Percentiles rank a stretch among this genome's conserved stretches.
Conservation (phyloP, 129 eudicot species). For the sunflower (Helianthus annuus) region DNA sequence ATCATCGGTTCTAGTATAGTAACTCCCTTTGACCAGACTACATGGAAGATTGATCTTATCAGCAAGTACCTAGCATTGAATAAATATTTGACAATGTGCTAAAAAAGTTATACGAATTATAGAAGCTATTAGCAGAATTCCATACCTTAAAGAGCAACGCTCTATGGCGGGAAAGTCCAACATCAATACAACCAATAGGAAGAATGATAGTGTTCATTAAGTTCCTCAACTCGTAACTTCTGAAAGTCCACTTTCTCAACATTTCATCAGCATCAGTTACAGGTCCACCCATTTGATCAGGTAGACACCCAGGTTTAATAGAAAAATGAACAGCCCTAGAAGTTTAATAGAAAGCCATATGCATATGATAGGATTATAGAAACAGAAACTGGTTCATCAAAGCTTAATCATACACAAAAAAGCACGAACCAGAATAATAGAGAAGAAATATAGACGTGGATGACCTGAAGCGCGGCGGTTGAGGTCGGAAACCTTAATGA, state of each 20-base stretch:
- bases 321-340: too few species aligned
- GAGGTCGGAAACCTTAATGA: too few species aligned
- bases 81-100: too few species aligned
- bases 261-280: slow-evolving; percentile 13
- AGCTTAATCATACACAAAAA: too few species aligned
- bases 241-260: slow-evolving; percentile 63
- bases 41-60: slow-evolving; percentile 90
- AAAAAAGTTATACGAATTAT: background rate
- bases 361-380: too few species aligned
- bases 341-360: too few species aligned
- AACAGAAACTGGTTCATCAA: too few species aligned
- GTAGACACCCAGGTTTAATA: too few species aligned
- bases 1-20: slow-evolving; percentile 89
- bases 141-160: slow-evolving; percentile 86
- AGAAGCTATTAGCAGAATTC: slow-evolving; percentile 51
- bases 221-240: slow-evolving; percentile 54
- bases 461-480: too few species aligned
- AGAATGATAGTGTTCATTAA: slow-evolving; percentile 60
- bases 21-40: slow-evolving; percentile 93
- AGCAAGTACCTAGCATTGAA: slow-evolving; percentile 66
- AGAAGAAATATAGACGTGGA: too few species aligned
- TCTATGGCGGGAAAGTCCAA: slow-evolving; percentile 95
- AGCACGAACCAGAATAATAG: too few species aligned
- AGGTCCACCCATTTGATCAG: too few species aligned
- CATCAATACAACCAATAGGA: slow-evolving; percentile 83